These are phyloP conservation scores for Pythium sp. DNA, from an alignment of 352 stramenopile species.

Conservation along the genomic window DNA sequence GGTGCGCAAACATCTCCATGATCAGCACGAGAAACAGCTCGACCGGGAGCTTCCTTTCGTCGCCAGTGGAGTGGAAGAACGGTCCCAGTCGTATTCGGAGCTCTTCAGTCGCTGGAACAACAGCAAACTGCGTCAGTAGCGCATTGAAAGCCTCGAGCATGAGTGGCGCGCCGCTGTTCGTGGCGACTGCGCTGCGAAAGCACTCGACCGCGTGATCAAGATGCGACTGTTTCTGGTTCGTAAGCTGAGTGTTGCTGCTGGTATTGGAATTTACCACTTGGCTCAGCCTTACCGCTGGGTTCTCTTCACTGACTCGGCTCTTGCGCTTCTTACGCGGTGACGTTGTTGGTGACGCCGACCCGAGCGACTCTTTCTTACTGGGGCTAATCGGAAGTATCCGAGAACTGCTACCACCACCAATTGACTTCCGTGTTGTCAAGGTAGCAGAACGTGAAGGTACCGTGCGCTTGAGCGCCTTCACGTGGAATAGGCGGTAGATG, in stretches of 20 bases:
- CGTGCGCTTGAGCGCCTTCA: slow-evolving; percentile 24
- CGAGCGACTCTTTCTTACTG: slow-evolving; percentile 5
- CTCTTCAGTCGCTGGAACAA: slow-evolving; percentile 27
- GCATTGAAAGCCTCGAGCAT: slow-evolving; percentile 54
- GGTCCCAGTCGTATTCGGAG: slow-evolving; percentile 30
- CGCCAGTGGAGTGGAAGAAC: slow-evolving; percentile 52
- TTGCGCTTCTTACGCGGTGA: slow-evolving; percentile 19
- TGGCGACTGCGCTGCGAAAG: slow-evolving; percentile 23
- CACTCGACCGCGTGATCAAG: slow-evolving; percentile 19
- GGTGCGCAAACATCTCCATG: slow-evolving; percentile 42
- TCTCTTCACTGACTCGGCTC: slow-evolving; percentile 1
- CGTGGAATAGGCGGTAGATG: slow-evolving; percentile 42
- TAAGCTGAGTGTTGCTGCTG: neutral
- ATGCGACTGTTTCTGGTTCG: neutral
- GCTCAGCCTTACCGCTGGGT: neutral
- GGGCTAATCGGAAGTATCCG: neutral
- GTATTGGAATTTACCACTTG: neutral
- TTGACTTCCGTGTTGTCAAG: slow-evolving; percentile 18
- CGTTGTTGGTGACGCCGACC: slow-evolving; percentile 9
- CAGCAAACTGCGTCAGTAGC: slow-evolving; percentile 39
- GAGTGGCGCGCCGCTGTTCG: slow-evolving; percentile 35
- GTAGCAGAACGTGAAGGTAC: slow-evolving; percentile 9
- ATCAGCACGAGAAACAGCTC: slow-evolving; percentile 49
- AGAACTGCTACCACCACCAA: neutral
- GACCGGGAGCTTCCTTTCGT: slow-evolving; percentile 51